Evolutionary conservation across 257 asterid genomes (phyloP).

Genomic region (Ehretia macrophylla): DNA sequence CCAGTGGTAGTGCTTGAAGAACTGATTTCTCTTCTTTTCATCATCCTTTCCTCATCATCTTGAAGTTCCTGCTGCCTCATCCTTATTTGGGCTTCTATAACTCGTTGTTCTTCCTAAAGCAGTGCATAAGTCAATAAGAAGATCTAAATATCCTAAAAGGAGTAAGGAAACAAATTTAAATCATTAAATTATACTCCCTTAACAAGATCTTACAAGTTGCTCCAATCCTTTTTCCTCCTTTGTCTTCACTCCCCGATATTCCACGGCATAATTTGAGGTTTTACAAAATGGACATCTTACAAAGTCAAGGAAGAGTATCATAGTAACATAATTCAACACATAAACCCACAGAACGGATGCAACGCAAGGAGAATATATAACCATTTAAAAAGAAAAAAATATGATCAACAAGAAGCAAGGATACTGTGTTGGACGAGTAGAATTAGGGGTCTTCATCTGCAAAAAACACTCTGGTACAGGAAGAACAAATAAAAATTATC

Average conservation of each 20-base stretch:
- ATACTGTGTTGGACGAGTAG: slow-evolving; percentile 95
- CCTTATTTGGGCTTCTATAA: slow-evolving; percentile 97
- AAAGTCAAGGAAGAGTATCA: slow-evolving; percentile 37
- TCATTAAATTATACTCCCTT: not conserved
- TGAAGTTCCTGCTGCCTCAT: slow-evolving; percentile 89
- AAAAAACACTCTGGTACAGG: slow-evolving; percentile 73
- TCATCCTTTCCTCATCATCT: slow-evolving; percentile 78
- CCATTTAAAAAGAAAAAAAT: slow-evolving; percentile 6
- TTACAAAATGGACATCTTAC: slow-evolving; percentile 93
- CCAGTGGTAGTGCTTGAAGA: slow-evolving; percentile 53
- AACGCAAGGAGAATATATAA: not conserved
- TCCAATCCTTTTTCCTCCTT: slow-evolving; percentile 95
- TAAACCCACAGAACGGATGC: not conserved
- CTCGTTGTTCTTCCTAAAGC: slow-evolving; percentile 90
- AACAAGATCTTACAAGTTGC: slow-evolving; percentile 65
- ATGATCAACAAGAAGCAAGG: slow-evolving; percentile 36
- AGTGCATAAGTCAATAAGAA: not conserved
- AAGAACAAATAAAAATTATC: slow-evolving; percentile 10
- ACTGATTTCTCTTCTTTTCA: slow-evolving; percentile 55
- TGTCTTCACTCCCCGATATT: slow-evolving; percentile 86
- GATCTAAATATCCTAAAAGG: slow-evolving; percentile 7
- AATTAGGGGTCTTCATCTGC: slow-evolving; percentile 97
- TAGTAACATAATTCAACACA: not conserved
- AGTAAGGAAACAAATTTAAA: slow-evolving; percentile 2
- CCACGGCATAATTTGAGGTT: slow-evolving; percentile 89